Evolutionary conservation across 345 rosid genomes (phyloP).

Genomic region (Citrus reticulata): DNA sequence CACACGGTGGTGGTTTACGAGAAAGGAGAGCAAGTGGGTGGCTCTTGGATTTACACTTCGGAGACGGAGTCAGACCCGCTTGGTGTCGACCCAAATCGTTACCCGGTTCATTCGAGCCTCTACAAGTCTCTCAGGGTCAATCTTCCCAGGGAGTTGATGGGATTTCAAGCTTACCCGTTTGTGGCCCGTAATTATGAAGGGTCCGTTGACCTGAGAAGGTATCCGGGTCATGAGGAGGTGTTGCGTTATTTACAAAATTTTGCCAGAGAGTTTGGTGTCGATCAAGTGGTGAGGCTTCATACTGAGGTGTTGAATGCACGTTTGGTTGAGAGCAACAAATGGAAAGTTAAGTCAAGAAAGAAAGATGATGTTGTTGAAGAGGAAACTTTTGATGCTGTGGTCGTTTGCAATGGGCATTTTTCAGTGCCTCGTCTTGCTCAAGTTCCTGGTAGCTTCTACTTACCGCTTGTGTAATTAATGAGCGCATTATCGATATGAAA

Average conservation of each 20-base stretch:
- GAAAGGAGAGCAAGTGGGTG: conserved; percentile 60
- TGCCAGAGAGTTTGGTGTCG: conserved; percentile 51
- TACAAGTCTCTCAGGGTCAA: conserved; percentile 81
- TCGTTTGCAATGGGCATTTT: conserved; percentile 65
- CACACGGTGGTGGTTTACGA: conserved; percentile 77
- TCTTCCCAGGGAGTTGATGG: conserved; percentile 84
- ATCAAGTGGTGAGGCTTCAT: conserved; percentile 55
- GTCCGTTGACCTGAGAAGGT: conserved; percentile 59
- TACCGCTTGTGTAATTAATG: neutral
- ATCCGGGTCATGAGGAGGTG: conserved; percentile 68
- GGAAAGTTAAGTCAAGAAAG: conserved; percentile 52
- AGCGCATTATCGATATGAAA: no score
- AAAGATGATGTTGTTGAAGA: conserved; percentile 11
- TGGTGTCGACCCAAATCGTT: conserved; percentile 52
- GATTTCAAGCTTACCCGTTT: conserved; percentile 69
- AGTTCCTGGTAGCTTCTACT: conserved; percentile 20
- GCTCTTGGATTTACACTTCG: conserved; percentile 67
- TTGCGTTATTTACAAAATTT: conserved; percentile 55
- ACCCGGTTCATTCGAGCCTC: conserved; percentile 59
- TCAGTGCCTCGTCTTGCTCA: conserved; percentile 63
- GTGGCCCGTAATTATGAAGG: conserved; percentile 15
- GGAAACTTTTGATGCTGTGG: conserved; percentile 68
- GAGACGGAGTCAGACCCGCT: conserved; percentile 61
- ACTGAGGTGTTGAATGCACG: conserved; percentile 47
- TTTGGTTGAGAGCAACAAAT: conserved; percentile 32